phyloP scores from a whole-genome alignment of 495 filamentous ascomycete species.

The Pyrenula aspistea region DNA sequence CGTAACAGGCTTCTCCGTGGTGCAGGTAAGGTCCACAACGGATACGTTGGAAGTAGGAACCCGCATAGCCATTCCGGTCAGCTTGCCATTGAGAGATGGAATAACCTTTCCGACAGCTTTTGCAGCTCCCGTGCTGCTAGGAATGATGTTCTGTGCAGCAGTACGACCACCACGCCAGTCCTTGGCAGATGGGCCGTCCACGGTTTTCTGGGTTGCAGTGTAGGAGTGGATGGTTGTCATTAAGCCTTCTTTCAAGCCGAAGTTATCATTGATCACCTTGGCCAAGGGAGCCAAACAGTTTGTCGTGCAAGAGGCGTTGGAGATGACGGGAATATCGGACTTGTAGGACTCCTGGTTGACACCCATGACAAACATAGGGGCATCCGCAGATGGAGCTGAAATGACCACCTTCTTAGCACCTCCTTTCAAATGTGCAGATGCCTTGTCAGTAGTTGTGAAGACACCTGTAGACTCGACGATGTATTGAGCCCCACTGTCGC shows the following conservation, averaged over 20 bases:
- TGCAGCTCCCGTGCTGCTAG: constrained; percentile 96
- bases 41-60: constrained; percentile 98
- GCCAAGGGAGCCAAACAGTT: constrained; percentile 98
- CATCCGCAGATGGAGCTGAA: constrained; percentile 96
- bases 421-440: constrained; percentile 89
- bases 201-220: constrained; percentile 99
- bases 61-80: constrained; percentile 99
- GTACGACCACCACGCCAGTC: constrained; percentile 99
- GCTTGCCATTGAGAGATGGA: constrained; percentile 93
- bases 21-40: constrained; percentile 93
- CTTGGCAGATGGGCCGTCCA: constrained; percentile 94
- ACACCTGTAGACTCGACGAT: constrained; percentile 98
- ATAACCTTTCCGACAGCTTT: constrained; percentile 99
- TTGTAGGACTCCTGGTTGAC: constrained; percentile 94
- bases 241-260: constrained; percentile 91
- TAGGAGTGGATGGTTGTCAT: constrained; percentile 99
- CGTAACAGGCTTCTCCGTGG: constrained; percentile 74
- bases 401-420: constrained; percentile 99
- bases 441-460: constrained; percentile 98
- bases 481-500: constrained; percentile 79
- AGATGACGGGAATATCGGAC: constrained; percentile 79
- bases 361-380: constrained; percentile 99
- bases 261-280: constrained; percentile 98
- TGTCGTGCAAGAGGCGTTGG: constrained; percentile 99
- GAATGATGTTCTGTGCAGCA: constrained; percentile 99